These are phyloP conservation scores for Cercospora zeae-maydis DNA, from an alignment of 2,329 filamentous ascomycete species.

Conservation along the genomic window DNA sequence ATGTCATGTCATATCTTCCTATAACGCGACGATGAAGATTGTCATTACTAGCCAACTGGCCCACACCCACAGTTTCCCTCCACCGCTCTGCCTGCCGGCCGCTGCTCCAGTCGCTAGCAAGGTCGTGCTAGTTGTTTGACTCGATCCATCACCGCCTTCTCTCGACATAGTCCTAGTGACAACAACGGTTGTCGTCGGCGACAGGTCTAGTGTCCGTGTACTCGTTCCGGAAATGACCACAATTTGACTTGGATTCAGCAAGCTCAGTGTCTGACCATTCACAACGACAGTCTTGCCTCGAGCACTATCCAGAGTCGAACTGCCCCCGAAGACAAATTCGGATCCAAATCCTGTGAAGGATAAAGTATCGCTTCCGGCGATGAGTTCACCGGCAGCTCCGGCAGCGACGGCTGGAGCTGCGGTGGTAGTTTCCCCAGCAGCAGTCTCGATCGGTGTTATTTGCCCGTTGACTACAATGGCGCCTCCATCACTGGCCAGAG, in stretches of 20 bases:
- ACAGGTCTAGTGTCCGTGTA: background rate
- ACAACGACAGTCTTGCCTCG: background rate
- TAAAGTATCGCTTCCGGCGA: background rate
- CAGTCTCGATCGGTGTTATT: background rate
- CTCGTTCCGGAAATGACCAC: background rate
- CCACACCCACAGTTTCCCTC: background rate
- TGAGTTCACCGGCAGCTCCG: background rate
- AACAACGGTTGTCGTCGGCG: background rate
- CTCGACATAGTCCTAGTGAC: background rate
- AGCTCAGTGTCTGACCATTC: conserved; percentile 1
- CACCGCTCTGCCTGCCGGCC: background rate
- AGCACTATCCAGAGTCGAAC: background rate
- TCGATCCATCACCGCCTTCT: background rate
- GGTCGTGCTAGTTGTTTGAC: background rate
- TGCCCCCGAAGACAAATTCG: background rate
- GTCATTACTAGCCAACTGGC: background rate
- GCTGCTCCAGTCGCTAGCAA: background rate
- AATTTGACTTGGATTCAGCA: conserved; percentile 4
- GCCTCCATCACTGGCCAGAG: background rate
- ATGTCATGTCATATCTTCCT: background rate
- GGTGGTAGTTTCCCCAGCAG: background rate
- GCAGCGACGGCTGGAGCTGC: background rate
- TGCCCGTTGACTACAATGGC: conserved; percentile 8
- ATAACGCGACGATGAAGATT: background rate
- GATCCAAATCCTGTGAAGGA: conserved; percentile 1